Conservation (phyloP, 352 stramenopile species). For the Labyrinthula sp. region DNA sequence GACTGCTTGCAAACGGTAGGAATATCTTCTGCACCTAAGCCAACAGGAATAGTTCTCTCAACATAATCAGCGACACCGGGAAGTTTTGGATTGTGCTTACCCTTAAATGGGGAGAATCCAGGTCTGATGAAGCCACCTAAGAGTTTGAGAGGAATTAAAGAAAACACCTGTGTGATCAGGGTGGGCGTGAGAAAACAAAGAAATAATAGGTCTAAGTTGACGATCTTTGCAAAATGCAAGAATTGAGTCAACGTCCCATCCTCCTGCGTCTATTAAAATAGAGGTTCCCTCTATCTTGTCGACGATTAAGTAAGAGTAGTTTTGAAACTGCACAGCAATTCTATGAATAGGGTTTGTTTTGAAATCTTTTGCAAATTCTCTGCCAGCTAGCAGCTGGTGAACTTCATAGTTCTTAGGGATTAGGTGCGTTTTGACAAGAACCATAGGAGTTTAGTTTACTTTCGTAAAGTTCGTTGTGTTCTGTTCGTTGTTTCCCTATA, state of each 20-base stretch:
- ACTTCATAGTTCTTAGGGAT: too few relatives aligned
- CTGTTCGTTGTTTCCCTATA: too few relatives aligned
- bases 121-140: too few relatives aligned
- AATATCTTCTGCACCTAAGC: constrained; percentile 6
- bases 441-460: too few relatives aligned
- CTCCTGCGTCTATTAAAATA: constrained; percentile 14
- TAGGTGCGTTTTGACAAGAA: too few relatives aligned
- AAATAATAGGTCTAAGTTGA: background rate
- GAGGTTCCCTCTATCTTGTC: constrained; percentile 5
- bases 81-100: constrained; percentile 3
- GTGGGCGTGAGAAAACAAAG: constrained; percentile 14
- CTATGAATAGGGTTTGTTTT: constrained; percentile 6
- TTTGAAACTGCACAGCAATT: constrained; percentile 22
- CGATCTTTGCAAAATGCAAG: constrained; percentile 9
- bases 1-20: constrained; percentile 8
- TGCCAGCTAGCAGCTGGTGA: too few relatives aligned
- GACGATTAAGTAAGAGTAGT: constrained; percentile 24
- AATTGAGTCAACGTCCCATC: constrained; percentile 19
- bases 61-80: constrained; percentile 19
- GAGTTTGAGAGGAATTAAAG: constrained; percentile 3
- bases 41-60: background rate
- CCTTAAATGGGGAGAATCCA: too few relatives aligned
- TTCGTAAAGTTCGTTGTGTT: too few relatives aligned
- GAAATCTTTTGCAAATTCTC: constrained; percentile 2
- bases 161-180: constrained; percentile 20